phyloP scores from a whole-genome alignment of 495 filamentous ascomycete genomes.

The Aspergillus leporis region DNA sequence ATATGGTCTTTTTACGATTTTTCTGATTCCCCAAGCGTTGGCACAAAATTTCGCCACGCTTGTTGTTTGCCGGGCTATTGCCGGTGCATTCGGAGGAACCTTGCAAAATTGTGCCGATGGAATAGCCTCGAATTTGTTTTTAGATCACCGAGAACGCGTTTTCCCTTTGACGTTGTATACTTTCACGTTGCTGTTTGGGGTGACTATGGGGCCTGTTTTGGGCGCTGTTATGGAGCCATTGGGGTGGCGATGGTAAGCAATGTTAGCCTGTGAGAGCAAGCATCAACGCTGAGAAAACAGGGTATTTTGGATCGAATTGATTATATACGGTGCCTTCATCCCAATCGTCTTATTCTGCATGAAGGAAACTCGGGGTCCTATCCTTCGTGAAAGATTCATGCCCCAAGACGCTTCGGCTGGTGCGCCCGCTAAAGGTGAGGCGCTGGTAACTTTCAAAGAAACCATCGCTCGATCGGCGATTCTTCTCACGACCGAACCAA shows the following conservation, averaged over 20 bases:
- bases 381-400: conserved; percentile 6
- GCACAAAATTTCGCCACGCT: conserved; percentile 25
- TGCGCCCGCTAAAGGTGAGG: background rate
- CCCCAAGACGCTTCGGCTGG: background rate
- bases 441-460: conserved; percentile 6
- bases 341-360: conserved; percentile 11
- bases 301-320: conserved; percentile 21
- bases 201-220: conserved; percentile 14
- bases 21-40: conserved; percentile 25
- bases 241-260: conserved; percentile 16
- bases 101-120: conserved; percentile 17
- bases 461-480: conserved; percentile 12
- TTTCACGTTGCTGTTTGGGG: conserved; percentile 13
- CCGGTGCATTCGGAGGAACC: conserved; percentile 20
- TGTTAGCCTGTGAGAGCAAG: background rate
- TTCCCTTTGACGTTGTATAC: conserved; percentile 14
- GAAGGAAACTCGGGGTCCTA: conserved; percentile 12
- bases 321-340: conserved; percentile 7
- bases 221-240: conserved; percentile 11
- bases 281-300: conserved; percentile 3
- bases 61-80: conserved; percentile 19
- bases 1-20: conserved; percentile 18
- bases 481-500: conserved; percentile 16
- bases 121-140: conserved; percentile 14
- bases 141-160: conserved; percentile 7